Conservation (phyloP, 2,329 filamentous ascomycete genomes). For the Arthrobotrys iridis region DNA sequence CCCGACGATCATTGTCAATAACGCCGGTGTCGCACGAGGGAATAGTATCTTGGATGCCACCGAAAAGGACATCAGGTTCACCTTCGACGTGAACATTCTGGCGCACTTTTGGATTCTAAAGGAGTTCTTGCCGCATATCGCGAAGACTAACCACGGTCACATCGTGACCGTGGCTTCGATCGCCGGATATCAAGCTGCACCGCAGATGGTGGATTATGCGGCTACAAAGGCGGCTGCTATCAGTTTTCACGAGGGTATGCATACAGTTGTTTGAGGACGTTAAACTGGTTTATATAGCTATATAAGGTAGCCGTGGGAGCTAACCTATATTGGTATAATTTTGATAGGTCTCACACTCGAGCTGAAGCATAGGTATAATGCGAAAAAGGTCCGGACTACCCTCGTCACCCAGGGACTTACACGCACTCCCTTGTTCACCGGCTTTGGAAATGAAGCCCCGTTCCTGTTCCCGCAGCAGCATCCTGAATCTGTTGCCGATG, state of each 20-base stretch:
- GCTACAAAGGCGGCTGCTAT: slow-evolving; percentile 74
- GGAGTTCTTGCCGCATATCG: slow-evolving; percentile 75
- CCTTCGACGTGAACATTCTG: slow-evolving; percentile 76
- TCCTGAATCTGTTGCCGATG: slow-evolving; percentile 72
- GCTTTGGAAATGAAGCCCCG: slow-evolving; percentile 66
- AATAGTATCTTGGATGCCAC: slow-evolving; percentile 70
- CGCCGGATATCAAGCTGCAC: slow-evolving; percentile 70
- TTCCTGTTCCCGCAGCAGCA: slow-evolving; percentile 69
- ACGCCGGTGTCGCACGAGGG: slow-evolving; percentile 73
- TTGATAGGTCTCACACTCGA: slow-evolving; percentile 66
- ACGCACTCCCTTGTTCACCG: slow-evolving; percentile 70
- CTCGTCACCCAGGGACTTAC: slow-evolving; percentile 72
- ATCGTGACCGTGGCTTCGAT: slow-evolving; percentile 75
- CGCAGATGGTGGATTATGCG: slow-evolving; percentile 75
- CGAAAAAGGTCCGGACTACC: slow-evolving; percentile 73
- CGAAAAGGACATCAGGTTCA: slow-evolving; percentile 71
- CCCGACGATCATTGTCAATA: slow-evolving; percentile 77
- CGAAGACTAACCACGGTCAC: slow-evolving; percentile 74
- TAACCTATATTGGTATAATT: not conserved
- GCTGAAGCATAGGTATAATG: slow-evolving; percentile 70
- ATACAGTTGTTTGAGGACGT: not conserved
- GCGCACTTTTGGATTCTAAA: slow-evolving; percentile 74
- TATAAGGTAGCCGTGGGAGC: not conserved
- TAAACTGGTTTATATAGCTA: slow-evolving; percentile 61
- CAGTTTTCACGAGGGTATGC: slow-evolving; percentile 71